Evolutionary conservation across 179 eudicot genomes (phyloP).

Genomic region (Beta macrorhiza): DNA sequence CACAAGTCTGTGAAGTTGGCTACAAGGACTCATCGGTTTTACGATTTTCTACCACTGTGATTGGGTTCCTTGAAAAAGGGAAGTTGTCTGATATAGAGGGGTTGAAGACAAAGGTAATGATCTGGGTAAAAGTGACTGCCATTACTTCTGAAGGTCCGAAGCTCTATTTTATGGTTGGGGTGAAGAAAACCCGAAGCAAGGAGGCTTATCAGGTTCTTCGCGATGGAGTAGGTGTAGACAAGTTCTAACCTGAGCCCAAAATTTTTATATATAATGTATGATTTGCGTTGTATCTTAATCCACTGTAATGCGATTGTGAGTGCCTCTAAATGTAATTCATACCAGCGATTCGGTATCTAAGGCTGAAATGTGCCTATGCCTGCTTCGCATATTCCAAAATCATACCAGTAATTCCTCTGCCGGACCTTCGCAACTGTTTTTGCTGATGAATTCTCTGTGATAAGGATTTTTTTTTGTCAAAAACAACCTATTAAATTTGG

Average conservation of each 20-base stretch:
- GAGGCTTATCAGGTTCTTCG: conserved; percentile 82
- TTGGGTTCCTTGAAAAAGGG: conserved; percentile 82
- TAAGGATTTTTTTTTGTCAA: no score
- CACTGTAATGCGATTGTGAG: conserved; percentile 5
- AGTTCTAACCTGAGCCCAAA: conserved; percentile 44
- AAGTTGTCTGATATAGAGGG: conserved; percentile 87
- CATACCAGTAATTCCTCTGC: neutral
- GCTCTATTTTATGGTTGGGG: conserved; percentile 70
- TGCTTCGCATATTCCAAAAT: no score
- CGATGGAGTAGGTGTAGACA: conserved; percentile 67
- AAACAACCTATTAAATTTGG: no score
- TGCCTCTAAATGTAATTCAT: neutral
- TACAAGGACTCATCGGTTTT: conserved; percentile 81
- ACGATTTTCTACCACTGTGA: conserved; percentile 71
- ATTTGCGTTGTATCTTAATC: conserved; percentile 10
- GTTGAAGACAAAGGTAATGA: conserved; percentile 77
- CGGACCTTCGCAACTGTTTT: neutral
- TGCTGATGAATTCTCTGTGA: neutral
- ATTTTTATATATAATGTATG: neutral
- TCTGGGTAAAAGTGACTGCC: conserved; percentile 78
- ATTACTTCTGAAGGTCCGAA: conserved; percentile 69
- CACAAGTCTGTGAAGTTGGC: conserved; percentile 82
- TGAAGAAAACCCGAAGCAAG: conserved; percentile 75
- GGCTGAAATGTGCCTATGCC: neutral
- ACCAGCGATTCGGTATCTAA: neutral